Conservation (phyloP, 73 alveolate genomes). For the Paraurostyla sp. region DNA sequence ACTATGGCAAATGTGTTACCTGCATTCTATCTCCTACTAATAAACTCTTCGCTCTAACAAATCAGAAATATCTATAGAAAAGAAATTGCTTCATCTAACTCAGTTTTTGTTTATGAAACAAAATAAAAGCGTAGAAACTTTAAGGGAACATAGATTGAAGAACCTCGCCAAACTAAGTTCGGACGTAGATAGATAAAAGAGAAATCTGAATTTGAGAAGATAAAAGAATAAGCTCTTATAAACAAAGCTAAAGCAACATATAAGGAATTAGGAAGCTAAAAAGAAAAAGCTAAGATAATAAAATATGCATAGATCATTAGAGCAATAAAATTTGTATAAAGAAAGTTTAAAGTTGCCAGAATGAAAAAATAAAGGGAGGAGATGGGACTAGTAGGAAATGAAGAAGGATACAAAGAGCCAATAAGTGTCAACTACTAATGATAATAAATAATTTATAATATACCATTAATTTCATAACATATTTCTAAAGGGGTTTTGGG, state of each 20-base stretch:
- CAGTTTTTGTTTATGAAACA: slow-evolving; percentile 8
- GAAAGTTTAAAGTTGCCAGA: neutral
- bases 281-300: neutral
- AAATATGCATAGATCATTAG: slow-evolving; percentile 10
- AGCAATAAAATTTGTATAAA: slow-evolving; percentile 7
- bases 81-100: neutral
- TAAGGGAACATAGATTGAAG: neutral
- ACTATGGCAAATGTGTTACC: neutral
- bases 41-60: neutral
- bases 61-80: neutral
- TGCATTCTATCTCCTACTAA: neutral
- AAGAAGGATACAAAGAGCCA: neutral
- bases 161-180: neutral
- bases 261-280: too few relatives aligned
- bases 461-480: too few relatives aligned
- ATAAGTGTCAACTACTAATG: neutral
- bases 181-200: neutral
- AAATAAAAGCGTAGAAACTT: neutral
- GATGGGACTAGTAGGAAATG: neutral
- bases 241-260: neutral
- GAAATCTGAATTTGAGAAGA: neutral
- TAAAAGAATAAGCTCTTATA: neutral
- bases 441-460: too few relatives aligned
- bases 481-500: too few relatives aligned
- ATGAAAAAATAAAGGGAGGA: neutral